Evolutionary conservation across 371 early-diverging fungal species (phyloP).

Genomic region (Capillidium rhysosporum): DNA sequence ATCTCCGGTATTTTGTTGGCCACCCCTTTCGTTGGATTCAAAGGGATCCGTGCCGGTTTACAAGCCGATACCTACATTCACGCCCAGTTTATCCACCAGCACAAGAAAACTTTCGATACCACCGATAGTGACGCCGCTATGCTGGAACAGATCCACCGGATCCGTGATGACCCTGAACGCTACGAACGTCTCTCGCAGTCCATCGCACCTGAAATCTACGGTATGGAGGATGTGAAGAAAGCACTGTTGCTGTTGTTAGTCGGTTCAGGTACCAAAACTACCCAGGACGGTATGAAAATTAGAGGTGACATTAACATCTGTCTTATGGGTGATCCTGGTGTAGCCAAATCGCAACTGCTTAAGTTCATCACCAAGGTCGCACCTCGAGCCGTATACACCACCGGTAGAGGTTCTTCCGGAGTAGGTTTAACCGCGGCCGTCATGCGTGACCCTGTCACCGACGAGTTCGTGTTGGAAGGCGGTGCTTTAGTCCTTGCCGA

Average conservation of each 20-base stretch:
- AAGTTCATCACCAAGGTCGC: conserved; percentile 94
- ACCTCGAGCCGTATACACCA: conserved; percentile 93
- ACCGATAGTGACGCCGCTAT: conserved; percentile 37
- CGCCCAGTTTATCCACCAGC: conserved; percentile 56
- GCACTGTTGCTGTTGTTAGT: conserved; percentile 93
- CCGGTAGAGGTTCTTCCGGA: conserved; percentile 98
- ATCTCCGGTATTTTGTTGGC: conserved; percentile 96
- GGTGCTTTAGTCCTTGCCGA: conserved; percentile 99
- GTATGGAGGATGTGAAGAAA: conserved; percentile 95
- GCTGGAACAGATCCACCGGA: neutral
- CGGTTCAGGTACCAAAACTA: conserved; percentile 92
- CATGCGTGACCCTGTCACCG: conserved; percentile 86
- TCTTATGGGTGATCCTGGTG: conserved; percentile 98
- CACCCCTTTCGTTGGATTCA: conserved; percentile 93
- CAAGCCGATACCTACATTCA: conserved; percentile 95
- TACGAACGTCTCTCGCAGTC: conserved; percentile 54
- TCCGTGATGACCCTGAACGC: conserved; percentile 1
- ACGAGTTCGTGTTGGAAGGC: conserved; percentile 99
- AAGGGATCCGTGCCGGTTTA: conserved; percentile 91
- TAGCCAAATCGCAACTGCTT: conserved; percentile 98
- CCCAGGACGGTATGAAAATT: conserved; percentile 77
- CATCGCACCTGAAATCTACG: conserved; percentile 98
- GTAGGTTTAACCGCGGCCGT: conserved; percentile 99
- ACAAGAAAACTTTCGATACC: conserved; percentile 80
- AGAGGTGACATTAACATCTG: conserved; percentile 99